phyloP scores from a whole-genome alignment of 306 rosid species.

The Cicer judaicum region DNA sequence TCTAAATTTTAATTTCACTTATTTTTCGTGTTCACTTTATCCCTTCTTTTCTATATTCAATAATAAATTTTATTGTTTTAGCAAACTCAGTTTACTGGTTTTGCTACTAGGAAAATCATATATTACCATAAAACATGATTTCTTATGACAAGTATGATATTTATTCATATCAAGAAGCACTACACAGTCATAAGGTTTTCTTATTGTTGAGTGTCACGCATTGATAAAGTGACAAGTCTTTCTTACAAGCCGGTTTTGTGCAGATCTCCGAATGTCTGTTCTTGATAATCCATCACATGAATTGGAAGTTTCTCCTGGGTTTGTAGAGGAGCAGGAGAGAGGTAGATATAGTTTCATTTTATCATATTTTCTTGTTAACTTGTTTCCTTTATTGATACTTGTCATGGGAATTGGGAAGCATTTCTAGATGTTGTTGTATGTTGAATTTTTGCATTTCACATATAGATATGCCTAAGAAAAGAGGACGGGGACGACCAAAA shows the following conservation, averaged over 20 bases:
- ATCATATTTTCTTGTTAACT: not conserved
- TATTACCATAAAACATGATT: not conserved
- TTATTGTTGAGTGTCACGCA: not conserved
- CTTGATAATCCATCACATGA: not conserved
- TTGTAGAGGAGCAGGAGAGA: constrained; percentile 35
- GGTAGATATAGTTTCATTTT: constrained; percentile 33
- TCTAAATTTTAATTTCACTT: constrained; percentile 1
- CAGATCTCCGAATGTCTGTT: not conserved
- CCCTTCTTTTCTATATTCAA: not conserved
- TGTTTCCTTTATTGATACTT: not conserved
- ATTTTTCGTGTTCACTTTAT: not conserved
- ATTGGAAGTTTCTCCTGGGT: constrained; percentile 17
- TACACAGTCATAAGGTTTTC: not conserved
- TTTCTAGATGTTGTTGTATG: not conserved
- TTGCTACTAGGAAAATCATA: constrained; percentile 3
- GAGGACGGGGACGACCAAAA: constrained; percentile 36
- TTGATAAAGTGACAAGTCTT: constrained; percentile 8
- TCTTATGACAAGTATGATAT: constrained; percentile 1
- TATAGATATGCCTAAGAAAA: constrained; percentile 36
- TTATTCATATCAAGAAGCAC: constrained; percentile 24
- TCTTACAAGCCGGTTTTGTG: not conserved
- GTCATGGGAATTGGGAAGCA: not conserved
- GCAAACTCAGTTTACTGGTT: not conserved
- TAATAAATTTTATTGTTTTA: not conserved
- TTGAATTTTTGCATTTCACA: constrained; percentile 5